Conservation (phyloP, 169 alveolate genomes). For the Besnoitia besnoiti region DNA sequence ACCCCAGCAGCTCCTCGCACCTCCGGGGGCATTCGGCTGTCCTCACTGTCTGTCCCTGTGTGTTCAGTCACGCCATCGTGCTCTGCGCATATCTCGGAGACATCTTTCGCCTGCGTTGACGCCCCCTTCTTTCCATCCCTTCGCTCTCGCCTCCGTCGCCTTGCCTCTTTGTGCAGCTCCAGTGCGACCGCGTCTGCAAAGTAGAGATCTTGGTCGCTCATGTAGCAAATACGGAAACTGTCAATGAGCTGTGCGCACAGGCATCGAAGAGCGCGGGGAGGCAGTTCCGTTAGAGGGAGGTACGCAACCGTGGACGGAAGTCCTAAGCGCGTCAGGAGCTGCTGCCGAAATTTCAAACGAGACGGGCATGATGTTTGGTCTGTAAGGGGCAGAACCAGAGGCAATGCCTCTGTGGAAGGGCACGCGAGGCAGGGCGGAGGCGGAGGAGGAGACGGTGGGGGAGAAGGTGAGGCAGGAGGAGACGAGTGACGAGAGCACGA, state of each 20-base stretch:
- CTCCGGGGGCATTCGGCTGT: background rate
- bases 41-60: background rate
- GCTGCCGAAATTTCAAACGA: slow-evolving; percentile 6
- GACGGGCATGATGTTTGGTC: slow-evolving; percentile 27
- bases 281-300: background rate
- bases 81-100: background rate
- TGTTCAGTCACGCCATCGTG: background rate
- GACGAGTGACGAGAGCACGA: background rate
- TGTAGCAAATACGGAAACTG: slow-evolving; percentile 28
- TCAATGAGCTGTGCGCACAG: slow-evolving; percentile 21
- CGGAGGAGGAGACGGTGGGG: background rate
- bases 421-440: background rate
- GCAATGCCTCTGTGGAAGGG: background rate
- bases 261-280: background rate
- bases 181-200: slow-evolving; percentile 26
- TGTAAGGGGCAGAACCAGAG: slow-evolving; percentile 13
- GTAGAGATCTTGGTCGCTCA: slow-evolving; percentile 33
- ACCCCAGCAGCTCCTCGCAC: background rate
- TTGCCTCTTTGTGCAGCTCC: background rate
- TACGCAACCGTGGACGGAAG: background rate
- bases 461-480: background rate
- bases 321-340: background rate
- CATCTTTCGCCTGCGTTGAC: background rate
- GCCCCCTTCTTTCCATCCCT: background rate
- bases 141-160: background rate